phyloP scores from a whole-genome alignment of 768 basidiomycete genomes.

The Hysterangium stoloniferum region DNA sequence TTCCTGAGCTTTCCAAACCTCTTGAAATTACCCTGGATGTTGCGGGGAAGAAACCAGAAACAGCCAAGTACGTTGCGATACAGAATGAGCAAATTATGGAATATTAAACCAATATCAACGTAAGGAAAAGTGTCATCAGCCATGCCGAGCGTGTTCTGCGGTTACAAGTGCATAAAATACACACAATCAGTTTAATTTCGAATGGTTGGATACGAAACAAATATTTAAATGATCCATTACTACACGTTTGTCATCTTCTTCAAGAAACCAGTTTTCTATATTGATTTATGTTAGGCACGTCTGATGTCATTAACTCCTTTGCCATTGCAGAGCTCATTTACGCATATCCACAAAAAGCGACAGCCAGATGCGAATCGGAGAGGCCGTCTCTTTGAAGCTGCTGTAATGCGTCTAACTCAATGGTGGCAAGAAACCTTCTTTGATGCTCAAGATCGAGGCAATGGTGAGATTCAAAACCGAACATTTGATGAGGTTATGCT shows the following conservation, averaged over 20 bases:
- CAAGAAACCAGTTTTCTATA: not conserved
- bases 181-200: conserved; percentile 73
- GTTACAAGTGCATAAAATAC: conserved; percentile 82
- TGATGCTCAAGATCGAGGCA: conserved; percentile 36
- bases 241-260: conserved; percentile 54
- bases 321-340: conserved; percentile 70
- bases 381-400: conserved; percentile 81
- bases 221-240: conserved; percentile 74
- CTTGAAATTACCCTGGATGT: conserved; percentile 69
- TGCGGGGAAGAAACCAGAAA: conserved; percentile 27
- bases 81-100: not conserved
- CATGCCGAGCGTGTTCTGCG: conserved; percentile 66
- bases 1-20: conserved; percentile 28
- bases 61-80: conserved; percentile 11
- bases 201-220: conserved; percentile 70
- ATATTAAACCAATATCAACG: conserved; percentile 11
- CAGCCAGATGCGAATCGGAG: conserved; percentile 76
- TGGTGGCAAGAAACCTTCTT: conserved; percentile 86
- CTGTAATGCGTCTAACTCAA: conserved; percentile 59
- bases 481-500: conserved; percentile 69
- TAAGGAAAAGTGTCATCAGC: conserved; percentile 38
- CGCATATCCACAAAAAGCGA: conserved; percentile 70
- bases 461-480: conserved; percentile 64
- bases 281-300: conserved; percentile 54
- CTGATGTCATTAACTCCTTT: conserved; percentile 83